Percentiles rank a stretch among this genome's conserved stretches.
Conservation (phyloP, 129 eudicot species). For the Helianthus annuus region HanXRQr2.0-SUNRISE NC_035439.2:70290969-70291468, state of each 20-base stretch:
- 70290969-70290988: constrained; percentile 50
- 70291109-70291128: too few relatives aligned
- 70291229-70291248: constrained; percentile 81
- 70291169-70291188: not conserved
- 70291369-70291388: not conserved
- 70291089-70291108: not conserved
- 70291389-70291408: not conserved
- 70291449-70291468: not conserved
- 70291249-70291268: constrained; percentile 87
- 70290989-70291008: constrained; percentile 54
- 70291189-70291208: not conserved
- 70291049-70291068: constrained; percentile 97
- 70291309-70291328: constrained; percentile 91
- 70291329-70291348: constrained; percentile 28
- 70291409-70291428: not conserved
- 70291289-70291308: constrained; percentile 81
- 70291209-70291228: not conserved
- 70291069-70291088: constrained; percentile 60
- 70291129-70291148: not conserved
- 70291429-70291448: not conserved
- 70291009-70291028: constrained; percentile 77
- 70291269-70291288: constrained; percentile 91
- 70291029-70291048: constrained; percentile 86
- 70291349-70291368: not conserved
- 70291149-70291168: not conserved